Evolutionary conservation across 495 filamentous ascomycete species (phyloP), one percentile per base, ranked within the genome.

Genomic region (Penicillium maclennaniae): DNA sequence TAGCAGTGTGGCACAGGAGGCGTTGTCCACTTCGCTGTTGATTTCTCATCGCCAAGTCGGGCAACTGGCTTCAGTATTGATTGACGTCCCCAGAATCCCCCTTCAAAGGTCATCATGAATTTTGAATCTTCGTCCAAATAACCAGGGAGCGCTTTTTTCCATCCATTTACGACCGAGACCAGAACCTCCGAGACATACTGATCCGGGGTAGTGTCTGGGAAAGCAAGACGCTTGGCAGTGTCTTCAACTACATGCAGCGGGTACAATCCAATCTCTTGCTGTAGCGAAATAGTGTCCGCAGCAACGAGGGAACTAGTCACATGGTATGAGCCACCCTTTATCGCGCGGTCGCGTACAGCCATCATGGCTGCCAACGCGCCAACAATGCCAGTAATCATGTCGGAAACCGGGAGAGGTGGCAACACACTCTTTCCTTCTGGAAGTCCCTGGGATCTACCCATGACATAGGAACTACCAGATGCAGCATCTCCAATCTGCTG

Each of bases 401-500:
- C 85, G 20, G 80, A 85, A 66, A 86, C 83, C 14, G 86, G 86
- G 53, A 88, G 84, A 0, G 83, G 83, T 38, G 85, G 85, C 1
- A 88, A 77, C 19, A 88, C 78, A 59, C 78, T 78, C 3, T 69
- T 60, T 6, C 85, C 84, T 57, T 87, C 83, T 10, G 74, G 73
- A 76, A 78, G 84, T 5, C 84, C 84, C 10, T 84, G 72, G 16
- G 70, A 73, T 7, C 72, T 45, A 6, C 49, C 56, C 43, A 51
- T 62, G 16, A 60, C 53, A 25, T 49, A 60, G 6, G 53, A 62
- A 2, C 49, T 46, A 15, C 56, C 53, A 5, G 60, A 62, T 9
- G 56, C 71, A 49, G 71, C 65, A 19, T 78, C 75, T 16, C 70
- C 71, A 41, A 80, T 76, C 44, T 80, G 78, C 57, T 79, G 68